These are phyloP conservation scores for Paecilomyces sp. DNA, from an alignment of 2,329 filamentous ascomycete species.

Conservation along the genomic window DNA sequence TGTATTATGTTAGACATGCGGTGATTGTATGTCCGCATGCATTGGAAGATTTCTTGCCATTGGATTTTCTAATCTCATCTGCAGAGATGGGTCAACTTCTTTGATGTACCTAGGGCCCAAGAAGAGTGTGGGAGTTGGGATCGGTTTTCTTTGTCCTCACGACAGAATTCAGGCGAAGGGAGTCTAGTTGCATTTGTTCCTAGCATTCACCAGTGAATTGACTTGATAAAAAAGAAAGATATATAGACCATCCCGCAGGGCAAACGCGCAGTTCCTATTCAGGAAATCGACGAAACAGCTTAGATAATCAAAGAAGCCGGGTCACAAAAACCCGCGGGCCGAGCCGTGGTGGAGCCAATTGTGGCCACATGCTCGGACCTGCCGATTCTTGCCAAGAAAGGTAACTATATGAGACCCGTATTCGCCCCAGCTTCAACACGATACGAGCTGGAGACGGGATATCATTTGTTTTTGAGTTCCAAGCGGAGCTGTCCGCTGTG, in stretches of 20 bases:
- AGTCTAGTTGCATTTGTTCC: neutral
- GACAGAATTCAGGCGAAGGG: neutral
- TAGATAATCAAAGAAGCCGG: neutral
- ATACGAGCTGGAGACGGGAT: too few relatives aligned
- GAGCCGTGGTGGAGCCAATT: neutral
- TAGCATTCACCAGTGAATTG: neutral
- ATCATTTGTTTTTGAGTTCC: too few relatives aligned
- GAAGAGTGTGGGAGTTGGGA: neutral
- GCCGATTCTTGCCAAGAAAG: neutral
- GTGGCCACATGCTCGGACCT: neutral
- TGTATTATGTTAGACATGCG: neutral
- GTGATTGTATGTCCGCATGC: neutral
- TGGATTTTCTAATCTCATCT: neutral
- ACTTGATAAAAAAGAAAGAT: neutral
- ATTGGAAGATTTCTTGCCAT: neutral
- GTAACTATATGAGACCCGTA: neutral
- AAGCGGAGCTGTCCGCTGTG: too few relatives aligned
- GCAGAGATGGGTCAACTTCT: neutral
- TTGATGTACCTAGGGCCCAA: neutral
- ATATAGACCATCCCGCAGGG: neutral
- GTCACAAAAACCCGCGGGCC: neutral
- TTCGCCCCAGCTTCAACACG: too few relatives aligned
- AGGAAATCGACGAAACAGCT: neutral
- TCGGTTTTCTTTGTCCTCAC: neutral
- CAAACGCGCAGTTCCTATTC: neutral